Evolutionary conservation across 805 yeast genomes (phyloP).

Genomic region (Teunomyces atbi): DNA sequence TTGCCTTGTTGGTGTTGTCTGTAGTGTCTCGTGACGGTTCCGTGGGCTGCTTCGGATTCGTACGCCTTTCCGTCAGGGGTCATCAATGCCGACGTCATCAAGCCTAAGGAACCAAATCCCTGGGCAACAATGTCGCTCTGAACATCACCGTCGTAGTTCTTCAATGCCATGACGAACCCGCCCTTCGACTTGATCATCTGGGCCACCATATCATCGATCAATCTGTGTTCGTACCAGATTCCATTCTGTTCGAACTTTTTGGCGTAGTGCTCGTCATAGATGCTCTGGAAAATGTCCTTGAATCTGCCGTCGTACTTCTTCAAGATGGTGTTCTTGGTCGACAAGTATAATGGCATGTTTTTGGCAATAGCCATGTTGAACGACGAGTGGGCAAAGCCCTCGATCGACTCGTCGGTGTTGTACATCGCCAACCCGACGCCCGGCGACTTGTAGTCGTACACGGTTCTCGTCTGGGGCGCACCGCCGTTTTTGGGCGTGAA

Average conservation of each 20-base stretch:
- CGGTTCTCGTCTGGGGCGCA: slow-evolving; percentile 53
- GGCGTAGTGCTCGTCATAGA: slow-evolving; percentile 72
- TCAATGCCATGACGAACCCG: slow-evolving; percentile 93
- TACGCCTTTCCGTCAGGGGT: slow-evolving; percentile 97
- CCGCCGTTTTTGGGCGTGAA: slow-evolving; percentile 72
- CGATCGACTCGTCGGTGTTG: slow-evolving; percentile 89
- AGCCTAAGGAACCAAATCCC: slow-evolving; percentile 94
- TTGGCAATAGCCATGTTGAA: slow-evolving; percentile 83
- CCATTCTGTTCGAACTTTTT: slow-evolving; percentile 68
- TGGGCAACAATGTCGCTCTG: slow-evolving; percentile 96
- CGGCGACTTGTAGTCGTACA: slow-evolving; percentile 65
- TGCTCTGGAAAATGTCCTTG: slow-evolving; percentile 85
- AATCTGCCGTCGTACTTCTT: slow-evolving; percentile 93
- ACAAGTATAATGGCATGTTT: slow-evolving; percentile 75
- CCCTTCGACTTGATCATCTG: slow-evolving; percentile 97
- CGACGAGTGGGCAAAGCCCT: slow-evolving; percentile 89
- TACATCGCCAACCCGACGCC: slow-evolving; percentile 93
- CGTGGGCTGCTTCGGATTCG: slow-evolving; percentile 98
- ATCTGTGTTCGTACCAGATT: slow-evolving; percentile 96
- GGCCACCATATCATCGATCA: slow-evolving; percentile 98
- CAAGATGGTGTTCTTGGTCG: slow-evolving; percentile 93
- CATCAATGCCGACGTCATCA: slow-evolving; percentile 95
- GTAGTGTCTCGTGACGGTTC: slow-evolving; percentile 96
- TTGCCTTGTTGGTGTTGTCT: slow-evolving; percentile 96
- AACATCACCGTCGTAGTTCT: slow-evolving; percentile 98